Percentiles rank a stretch among this genome's conserved stretches.
phyloP scores from a whole-genome alignment of 2,329 filamentous ascomycete genomes.

The Xylaria sp. region DNA sequence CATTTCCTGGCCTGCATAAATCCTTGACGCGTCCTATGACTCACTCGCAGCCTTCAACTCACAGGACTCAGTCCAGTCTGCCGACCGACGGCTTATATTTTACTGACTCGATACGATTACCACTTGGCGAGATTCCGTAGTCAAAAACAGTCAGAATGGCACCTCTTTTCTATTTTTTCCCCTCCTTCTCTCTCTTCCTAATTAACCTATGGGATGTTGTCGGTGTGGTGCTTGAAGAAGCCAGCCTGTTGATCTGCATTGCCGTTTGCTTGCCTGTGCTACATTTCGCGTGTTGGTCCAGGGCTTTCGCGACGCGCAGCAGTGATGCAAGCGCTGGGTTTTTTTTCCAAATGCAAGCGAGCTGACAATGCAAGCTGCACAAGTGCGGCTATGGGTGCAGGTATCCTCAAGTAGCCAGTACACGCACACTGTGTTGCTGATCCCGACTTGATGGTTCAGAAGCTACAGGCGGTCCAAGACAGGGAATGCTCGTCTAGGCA shows the following conservation, averaged over 20 bases:
- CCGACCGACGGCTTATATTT: neutral
- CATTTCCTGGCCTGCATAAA: constrained; percentile 29
- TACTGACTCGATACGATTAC: too few species aligned
- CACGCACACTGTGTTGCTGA: constrained; percentile 22
- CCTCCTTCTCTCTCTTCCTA: too few species aligned
- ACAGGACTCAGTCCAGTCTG: constrained; percentile 14
- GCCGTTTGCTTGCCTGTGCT: neutral
- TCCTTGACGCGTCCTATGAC: constrained; percentile 31
- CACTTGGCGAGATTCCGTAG: too few species aligned
- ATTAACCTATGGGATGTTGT: too few species aligned
- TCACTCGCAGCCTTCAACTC: constrained; percentile 20
- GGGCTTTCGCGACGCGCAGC: constrained; percentile 17
- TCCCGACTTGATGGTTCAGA: too few species aligned
- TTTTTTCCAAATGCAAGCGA: constrained; percentile 33
- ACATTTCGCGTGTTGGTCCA: constrained; percentile 5
- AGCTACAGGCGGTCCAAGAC: too few species aligned
- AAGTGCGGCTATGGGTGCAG: constrained; percentile 30
- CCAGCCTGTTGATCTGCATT: neutral
- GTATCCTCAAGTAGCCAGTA: constrained; percentile 33
- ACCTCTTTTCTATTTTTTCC: too few species aligned
- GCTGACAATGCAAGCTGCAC: constrained; percentile 34
- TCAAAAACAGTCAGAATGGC: too few species aligned
- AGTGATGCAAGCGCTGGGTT: constrained; percentile 32
- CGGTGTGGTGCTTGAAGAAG: constrained; percentile 1
- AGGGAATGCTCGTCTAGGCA: neutral